Conservation (phyloP, 2,329 filamentous ascomycete species). For the Neonectria sp. region DNA sequence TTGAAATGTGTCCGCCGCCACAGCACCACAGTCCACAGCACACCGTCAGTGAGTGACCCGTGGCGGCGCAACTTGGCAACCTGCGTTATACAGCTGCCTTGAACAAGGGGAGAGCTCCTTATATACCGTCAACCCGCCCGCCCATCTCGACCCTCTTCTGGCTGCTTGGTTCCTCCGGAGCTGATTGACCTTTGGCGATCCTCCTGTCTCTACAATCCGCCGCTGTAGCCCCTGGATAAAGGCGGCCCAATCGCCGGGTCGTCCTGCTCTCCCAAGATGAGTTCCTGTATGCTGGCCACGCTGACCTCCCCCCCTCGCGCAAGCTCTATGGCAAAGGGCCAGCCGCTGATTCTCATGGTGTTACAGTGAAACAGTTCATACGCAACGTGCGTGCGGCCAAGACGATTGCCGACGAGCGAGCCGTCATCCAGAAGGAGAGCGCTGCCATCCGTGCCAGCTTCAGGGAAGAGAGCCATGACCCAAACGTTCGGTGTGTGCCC, state of each 20-base stretch:
- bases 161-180: conserved; percentile 34
- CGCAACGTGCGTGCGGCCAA: conserved; percentile 98
- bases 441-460: conserved; percentile 98
- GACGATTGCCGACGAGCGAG: conserved; percentile 98
- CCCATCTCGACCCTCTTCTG: conserved; percentile 14
- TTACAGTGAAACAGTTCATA: conserved; percentile 97
- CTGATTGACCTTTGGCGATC: conserved; percentile 43
- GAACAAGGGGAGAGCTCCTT: conserved; percentile 33
- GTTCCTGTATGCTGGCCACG: conserved; percentile 53
- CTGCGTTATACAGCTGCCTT: conserved; percentile 47
- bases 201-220: conserved; percentile 19
- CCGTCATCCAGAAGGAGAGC: conserved; percentile 99
- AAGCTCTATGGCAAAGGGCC: conserved; percentile 7
- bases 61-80: conserved; percentile 48
- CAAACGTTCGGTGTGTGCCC: conserved; percentile 82
- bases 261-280: conserved; percentile 54
- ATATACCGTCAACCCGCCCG: conserved; percentile 19
- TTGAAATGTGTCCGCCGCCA: conserved; percentile 49
- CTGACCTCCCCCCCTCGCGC: conserved; percentile 25
- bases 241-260: conserved; percentile 52
- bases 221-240: conserved; percentile 47
- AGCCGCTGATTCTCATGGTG: conserved; percentile 31
- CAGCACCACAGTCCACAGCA: conserved; percentile 43
- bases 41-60: conserved; percentile 44
- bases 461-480: conserved; percentile 95